Percentiles rank a stretch among this genome's conserved stretches.
Evolutionary conservation across 2,329 filamentous ascomycete genomes (phyloP).

Genomic region (Penicillium verrucosum): DNA sequence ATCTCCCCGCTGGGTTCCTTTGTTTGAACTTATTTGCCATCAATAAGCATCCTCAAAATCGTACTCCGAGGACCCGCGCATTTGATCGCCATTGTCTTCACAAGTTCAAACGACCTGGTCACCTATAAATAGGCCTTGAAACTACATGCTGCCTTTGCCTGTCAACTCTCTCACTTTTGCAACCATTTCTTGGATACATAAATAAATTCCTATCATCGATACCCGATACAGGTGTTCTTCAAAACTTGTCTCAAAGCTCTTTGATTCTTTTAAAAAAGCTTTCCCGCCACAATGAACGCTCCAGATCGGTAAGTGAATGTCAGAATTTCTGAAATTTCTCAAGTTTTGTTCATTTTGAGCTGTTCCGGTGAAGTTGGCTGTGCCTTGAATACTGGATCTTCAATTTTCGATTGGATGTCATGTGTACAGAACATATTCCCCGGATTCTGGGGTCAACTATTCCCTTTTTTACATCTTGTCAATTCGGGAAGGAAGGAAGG

Average conservation of each 20-base stretch:
- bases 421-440: background rate
- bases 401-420: background rate
- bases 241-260: background rate
- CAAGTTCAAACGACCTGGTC: background rate
- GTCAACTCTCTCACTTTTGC: background rate
- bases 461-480: background rate
- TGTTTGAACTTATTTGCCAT: background rate
- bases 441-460: background rate
- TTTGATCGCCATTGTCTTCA: background rate
- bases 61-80: background rate
- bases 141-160: background rate
- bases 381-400: background rate
- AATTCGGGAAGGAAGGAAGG: background rate
- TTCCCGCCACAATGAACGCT: constrained; percentile 48
- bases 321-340: background rate
- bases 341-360: background rate
- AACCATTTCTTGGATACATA: background rate
- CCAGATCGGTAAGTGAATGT: constrained; percentile 40
- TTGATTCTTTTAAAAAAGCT: background rate
- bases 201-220: background rate
- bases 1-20: background rate
- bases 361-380: background rate
- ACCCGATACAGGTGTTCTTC: background rate
- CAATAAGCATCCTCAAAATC: background rate
- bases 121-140: background rate